phyloP scores from a whole-genome alignment of 2,329 filamentous ascomycete species.

The Decorospora gaudefroyi region DNA sequence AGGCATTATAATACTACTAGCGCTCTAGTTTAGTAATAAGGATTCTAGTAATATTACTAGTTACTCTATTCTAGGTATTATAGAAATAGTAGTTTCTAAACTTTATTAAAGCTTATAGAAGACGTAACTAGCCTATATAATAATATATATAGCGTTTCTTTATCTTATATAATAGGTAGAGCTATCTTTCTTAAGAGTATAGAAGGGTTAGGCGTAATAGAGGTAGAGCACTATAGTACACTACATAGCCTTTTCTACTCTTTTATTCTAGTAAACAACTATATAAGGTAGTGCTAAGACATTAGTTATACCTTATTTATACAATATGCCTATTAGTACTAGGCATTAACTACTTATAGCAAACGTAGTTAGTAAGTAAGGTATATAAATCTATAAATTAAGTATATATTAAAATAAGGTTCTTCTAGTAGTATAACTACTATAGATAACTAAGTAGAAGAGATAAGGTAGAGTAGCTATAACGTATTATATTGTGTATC shows the following conservation, averaged over 20 bases:
- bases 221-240: constrained; percentile 6
- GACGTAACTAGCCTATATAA: background rate
- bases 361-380: constrained; percentile 4
- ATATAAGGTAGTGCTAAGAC: constrained; percentile 1
- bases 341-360: constrained; percentile 6
- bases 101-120: constrained; percentile 3
- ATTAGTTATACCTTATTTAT: constrained; percentile 5
- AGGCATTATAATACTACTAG: constrained; percentile 4
- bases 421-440: too few species aligned
- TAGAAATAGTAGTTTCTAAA: constrained; percentile 3
- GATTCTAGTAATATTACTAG: constrained; percentile 1
- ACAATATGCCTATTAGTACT: constrained; percentile 5
- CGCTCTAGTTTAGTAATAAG: constrained; percentile 6
- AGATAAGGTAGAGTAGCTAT: too few species aligned
- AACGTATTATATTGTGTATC: too few species aligned
- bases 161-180: background rate
- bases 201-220: constrained; percentile 1
- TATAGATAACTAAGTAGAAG: too few species aligned
- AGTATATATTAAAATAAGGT: too few species aligned
- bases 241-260: constrained; percentile 2
- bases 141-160: constrained; percentile 1
- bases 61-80: background rate
- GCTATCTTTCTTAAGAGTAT: background rate
- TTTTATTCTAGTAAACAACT: constrained; percentile 2
- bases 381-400: constrained; percentile 3